phyloP scores from a whole-genome alignment of 306 rosid genomes.

The Quillaja saponaria region DNA sequence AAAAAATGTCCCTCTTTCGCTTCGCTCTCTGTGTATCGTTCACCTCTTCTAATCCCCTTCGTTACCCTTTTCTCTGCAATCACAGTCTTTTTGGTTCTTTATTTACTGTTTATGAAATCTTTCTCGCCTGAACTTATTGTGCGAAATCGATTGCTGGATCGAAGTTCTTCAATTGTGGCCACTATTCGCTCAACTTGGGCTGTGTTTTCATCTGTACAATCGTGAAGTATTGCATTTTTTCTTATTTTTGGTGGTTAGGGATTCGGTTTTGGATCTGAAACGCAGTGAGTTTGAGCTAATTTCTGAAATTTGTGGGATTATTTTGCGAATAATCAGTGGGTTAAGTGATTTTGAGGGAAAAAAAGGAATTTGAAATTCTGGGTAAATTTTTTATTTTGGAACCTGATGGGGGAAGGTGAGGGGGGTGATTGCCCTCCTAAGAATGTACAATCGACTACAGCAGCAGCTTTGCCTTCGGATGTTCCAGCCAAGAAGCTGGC shows the following conservation, averaged over 20 bases:
- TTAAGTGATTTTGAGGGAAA: conserved; percentile 12
- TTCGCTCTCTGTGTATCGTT: not conserved
- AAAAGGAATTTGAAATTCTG: conserved; percentile 34
- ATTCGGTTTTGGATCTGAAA: conserved; percentile 55
- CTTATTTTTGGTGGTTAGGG: conserved; percentile 19
- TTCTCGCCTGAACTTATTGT: not conserved
- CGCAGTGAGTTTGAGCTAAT: conserved; percentile 43
- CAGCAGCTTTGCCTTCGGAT: conserved; percentile 45
- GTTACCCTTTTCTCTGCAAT: conserved; percentile 28
- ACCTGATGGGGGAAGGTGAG: conserved; percentile 87
- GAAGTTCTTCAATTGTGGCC: conserved; percentile 34
- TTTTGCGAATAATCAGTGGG: conserved; percentile 32
- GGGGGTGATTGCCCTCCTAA: conserved; percentile 52
- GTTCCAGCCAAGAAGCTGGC: conserved; percentile 85
- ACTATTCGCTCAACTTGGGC: conserved; percentile 32
- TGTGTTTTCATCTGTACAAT: conserved; percentile 47
- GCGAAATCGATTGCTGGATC: conserved; percentile 27
- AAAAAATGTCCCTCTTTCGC: conserved; percentile 32
- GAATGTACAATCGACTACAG: conserved; percentile 45
- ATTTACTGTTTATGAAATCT: conserved; percentile 7
- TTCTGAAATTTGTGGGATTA: conserved; percentile 5
- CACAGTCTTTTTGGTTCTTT: conserved; percentile 16
- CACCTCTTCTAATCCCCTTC: conserved; percentile 29
- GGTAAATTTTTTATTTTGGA: conserved; percentile 20
- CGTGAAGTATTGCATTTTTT: conserved; percentile 8